Base-by-base conservation (phyloP, 1,284 basidiomycete genomes). In the Boletellus dicymbophilus region DNA sequence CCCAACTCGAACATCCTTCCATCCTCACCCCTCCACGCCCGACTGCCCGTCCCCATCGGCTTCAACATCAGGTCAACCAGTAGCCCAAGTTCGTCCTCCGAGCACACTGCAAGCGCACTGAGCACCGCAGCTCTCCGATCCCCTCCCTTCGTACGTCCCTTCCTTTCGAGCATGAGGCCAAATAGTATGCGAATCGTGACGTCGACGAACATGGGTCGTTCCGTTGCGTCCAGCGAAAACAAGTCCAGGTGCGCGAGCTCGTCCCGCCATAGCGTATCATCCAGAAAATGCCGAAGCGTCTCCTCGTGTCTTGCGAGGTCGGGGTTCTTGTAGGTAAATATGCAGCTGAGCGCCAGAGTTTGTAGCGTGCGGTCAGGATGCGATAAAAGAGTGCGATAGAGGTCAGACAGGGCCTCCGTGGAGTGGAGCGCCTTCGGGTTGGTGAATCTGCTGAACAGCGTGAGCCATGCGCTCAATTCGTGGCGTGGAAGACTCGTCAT, bases 1-100 rank as follows among this genome's bases (percentile, higher is more conserved):
- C 52, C 48, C 54, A 78, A 41, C 20, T 39, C 47, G 53, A 74
- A 70, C 3, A 21, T 50, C 13, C n/a, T n/a, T n/a, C n/a, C n/a
- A n/a, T n/a, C n/a, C n/a, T 53, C 56, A 3, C 66, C 65, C 44
- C 48, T 51, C 62, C 44, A 61, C 40, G 37, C 57, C 49, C 53
- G 51, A 22, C 60, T 52, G 37, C 69, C 68, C 40, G 69, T 70
- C 9, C 72, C 74, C 56, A 97, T 80, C 0, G 93, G 88, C 45
- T 80, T 79, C n/a, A 98, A 70, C 94, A 99, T 99, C 44, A 99
- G 77, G 56, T 95, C 86, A 20, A 97, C 83, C 0, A 99, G 75
- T 1, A 93, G 74, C 1, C 74, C 72, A 8, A 98, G 78, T 65
- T 98, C 96, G 8, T 81, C 76, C 30, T 88, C 77, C 0, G 78